Percentiles rank a stretch among this genome's conserved stretches.
phyloP scores from a whole-genome alignment of 2,329 filamentous ascomycete species.

The Beauveria sp. region DNA sequence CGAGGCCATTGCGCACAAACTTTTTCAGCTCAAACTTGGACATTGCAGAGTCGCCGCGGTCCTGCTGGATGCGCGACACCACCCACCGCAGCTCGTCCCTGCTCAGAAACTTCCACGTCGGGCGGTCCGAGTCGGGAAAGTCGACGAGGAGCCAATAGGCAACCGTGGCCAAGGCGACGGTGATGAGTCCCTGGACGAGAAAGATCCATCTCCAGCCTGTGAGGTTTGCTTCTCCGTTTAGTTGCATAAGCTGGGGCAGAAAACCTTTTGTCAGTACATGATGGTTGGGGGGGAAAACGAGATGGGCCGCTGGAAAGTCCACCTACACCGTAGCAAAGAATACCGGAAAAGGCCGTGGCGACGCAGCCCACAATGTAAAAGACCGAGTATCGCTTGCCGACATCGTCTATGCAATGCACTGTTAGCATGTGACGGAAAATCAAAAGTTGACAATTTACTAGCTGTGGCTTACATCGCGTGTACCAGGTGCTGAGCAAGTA shows the following conservation, averaged over 20 bases:
- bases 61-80: slow-evolving; percentile 44
- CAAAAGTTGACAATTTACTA: no score
- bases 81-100: slow-evolving; percentile 44
- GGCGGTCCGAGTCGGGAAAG: slow-evolving; percentile 51
- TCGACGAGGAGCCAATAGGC: slow-evolving; percentile 55
- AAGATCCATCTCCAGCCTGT: slow-evolving; percentile 64
- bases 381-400: slow-evolving; percentile 59
- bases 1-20: slow-evolving; percentile 39
- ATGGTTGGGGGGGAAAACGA: neutral
- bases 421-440: neutral
- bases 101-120: slow-evolving; percentile 45
- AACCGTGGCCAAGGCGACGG: slow-evolving; percentile 40
- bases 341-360: slow-evolving; percentile 58
- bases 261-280: neutral
- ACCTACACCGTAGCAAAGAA: slow-evolving; percentile 60
- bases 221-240: slow-evolving; percentile 46
- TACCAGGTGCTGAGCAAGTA: slow-evolving; percentile 71
- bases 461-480: slow-evolving; percentile 44
- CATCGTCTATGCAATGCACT: slow-evolving; percentile 40
- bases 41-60: slow-evolving; percentile 48
- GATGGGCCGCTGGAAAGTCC: slow-evolving; percentile 7
- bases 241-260: slow-evolving; percentile 45
- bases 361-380: slow-evolving; percentile 65
- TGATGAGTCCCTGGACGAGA: slow-evolving; percentile 46
- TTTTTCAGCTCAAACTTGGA: slow-evolving; percentile 42